Base-by-base conservation (phyloP, 345 rosid species). In the Trapa bicornis region DNA sequence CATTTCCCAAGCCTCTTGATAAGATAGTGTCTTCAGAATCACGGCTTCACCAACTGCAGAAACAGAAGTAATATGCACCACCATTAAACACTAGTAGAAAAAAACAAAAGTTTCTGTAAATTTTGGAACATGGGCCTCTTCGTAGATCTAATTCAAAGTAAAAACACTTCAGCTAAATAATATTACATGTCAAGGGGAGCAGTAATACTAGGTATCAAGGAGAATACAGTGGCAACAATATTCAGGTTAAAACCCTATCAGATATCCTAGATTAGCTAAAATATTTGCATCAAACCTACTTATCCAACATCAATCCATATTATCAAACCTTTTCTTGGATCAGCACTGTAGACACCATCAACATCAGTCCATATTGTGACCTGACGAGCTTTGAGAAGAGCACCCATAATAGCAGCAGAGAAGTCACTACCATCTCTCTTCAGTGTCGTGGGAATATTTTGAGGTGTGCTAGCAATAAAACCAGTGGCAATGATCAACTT, bases 1-100 rank as follows among this genome's bases (percentile, higher is more conserved):
- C 99, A 95, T 91, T 86, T 95, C 99, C 99, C 96, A 95, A 42
- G 99, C 99, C 79, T 95, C 99, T 82, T 95, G 99, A 78, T 95
- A 95, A 73, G 97, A 89, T 70, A 95, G 80, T 43, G 81, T 86
- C 77, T 75, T 79, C n/a, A 95, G 74, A 70, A 91, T 88, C 64
- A 95, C 96, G 61, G 99, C 99, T 79, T 95, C 97, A 70, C 89
- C 86, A 79, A 95, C 99, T 95, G 87, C 84, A 83, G 61, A 37
- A n/a, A 43, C 17, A 39, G 61, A 58, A 32, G 63, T 35, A 11
- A 58, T 58, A 58, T 38, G 8, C 15, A 7, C 33, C 15, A 35
- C 37, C 11, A 33, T 35, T 16, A 58, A 58, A 32, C 32, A 35
- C 38, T 58, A 58, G 38, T 4, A 6, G 37, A 58, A 45, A 0